A percentile compares a stretch with the other conserved stretches of the same genome.
Evolutionary conservation across 306 rosid genomes (phyloP).

Genomic region (Vicia faba): DNA sequence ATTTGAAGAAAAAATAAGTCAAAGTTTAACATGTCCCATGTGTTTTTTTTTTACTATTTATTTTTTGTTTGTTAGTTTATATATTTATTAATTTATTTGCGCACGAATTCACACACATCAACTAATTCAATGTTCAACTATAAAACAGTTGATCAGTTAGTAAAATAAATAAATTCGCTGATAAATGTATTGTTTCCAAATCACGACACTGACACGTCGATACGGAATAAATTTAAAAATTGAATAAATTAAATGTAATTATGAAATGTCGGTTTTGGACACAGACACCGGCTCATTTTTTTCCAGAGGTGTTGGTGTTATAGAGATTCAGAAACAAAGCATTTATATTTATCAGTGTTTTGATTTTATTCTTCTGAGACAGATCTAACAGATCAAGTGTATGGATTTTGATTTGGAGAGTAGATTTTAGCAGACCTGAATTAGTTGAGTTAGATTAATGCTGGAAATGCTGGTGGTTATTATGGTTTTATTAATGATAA

Average conservation of each 20-base stretch:
- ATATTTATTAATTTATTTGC: background rate
- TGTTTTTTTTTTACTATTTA: background rate
- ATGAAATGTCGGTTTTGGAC: too few relatives aligned
- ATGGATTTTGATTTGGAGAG: constrained; percentile 25
- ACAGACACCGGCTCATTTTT: too few relatives aligned
- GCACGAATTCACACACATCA: constrained; percentile 1
- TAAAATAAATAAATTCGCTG: background rate
- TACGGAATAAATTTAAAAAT: too few relatives aligned
- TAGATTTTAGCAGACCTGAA: background rate
- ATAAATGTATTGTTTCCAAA: too few relatives aligned
- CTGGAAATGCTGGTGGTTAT: constrained; percentile 4
- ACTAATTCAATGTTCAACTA: background rate
- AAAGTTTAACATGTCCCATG: constrained; percentile 35
- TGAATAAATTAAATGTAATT: too few relatives aligned
- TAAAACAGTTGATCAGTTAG: background rate
- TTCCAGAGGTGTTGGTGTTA: too few relatives aligned
- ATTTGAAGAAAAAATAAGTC: constrained; percentile 32
- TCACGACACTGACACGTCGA: too few relatives aligned
- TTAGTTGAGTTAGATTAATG: constrained; percentile 3
- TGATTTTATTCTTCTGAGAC: constrained; percentile 12
- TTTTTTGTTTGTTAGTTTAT: background rate
- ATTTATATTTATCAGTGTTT: too few relatives aligned
- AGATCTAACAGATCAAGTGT: background rate
- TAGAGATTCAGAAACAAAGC: too few relatives aligned
- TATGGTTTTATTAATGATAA: background rate